These are phyloP conservation scores for Epichloe festucae DNA, from an alignment of 2,329 filamentous ascomycete genomes.

Conservation along the genomic window DNA sequence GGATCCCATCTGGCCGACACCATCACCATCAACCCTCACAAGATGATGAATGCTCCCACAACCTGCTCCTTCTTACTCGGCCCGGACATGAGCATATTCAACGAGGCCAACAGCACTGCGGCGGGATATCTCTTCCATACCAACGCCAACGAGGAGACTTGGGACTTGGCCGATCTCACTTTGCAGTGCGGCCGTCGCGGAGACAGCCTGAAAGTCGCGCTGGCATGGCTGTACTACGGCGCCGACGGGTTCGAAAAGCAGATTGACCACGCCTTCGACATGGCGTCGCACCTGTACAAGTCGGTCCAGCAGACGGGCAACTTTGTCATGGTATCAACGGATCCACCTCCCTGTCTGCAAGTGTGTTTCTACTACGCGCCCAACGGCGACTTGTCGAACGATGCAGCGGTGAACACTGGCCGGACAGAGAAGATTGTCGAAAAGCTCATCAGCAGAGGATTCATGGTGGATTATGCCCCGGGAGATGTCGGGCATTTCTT, in stretches of 20 bases:
- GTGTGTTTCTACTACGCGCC: slow-evolving; percentile 85
- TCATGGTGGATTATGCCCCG: slow-evolving; percentile 50
- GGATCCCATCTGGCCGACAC: slow-evolving; percentile 67
- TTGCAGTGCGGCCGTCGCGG: slow-evolving; percentile 83
- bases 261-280: slow-evolving; percentile 59
- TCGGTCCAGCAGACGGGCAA: slow-evolving; percentile 41
- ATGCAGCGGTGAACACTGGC: slow-evolving; percentile 32
- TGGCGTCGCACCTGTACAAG: slow-evolving; percentile 54
- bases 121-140: slow-evolving; percentile 78
- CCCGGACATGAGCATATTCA: slow-evolving; percentile 63
- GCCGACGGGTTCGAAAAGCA: slow-evolving; percentile 55
- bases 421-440: slow-evolving; percentile 36
- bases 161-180: slow-evolving; percentile 85
- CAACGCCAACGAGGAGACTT: slow-evolving; percentile 45
- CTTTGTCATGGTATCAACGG: slow-evolving; percentile 60
- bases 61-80: slow-evolving; percentile 85
- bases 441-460: slow-evolving; percentile 36
- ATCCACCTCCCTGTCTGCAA: slow-evolving; percentile 78
- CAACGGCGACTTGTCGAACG: slow-evolving; percentile 30
- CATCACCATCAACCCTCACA: slow-evolving; percentile 85
- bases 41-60: slow-evolving; percentile 86
- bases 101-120: slow-evolving; percentile 70
- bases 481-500: slow-evolving; percentile 43
- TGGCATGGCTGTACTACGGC: slow-evolving; percentile 86
- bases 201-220: slow-evolving; percentile 75